phyloP scores from a whole-genome alignment of 495 filamentous ascomycete genomes.

The Xylaria bambusicola region DNA sequence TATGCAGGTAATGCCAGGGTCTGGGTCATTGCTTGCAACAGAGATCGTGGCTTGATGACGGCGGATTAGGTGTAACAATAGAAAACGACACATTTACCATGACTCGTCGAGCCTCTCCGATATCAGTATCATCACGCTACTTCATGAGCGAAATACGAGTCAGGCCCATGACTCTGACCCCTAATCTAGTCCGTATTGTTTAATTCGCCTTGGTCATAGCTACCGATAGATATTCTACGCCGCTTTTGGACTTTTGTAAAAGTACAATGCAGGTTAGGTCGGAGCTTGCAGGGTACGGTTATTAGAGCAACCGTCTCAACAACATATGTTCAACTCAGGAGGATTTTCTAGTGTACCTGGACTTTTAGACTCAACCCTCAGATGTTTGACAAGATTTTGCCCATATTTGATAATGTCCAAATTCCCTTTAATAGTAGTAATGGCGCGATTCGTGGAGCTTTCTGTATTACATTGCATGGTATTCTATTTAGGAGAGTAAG shows the following conservation, averaged over 20 bases:
- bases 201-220: background rate
- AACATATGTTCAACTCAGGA: conserved; percentile 1
- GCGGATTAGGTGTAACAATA: conserved; percentile 1
- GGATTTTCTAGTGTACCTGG: background rate
- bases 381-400: background rate
- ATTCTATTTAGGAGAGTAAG: background rate
- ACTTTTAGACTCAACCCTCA: background rate
- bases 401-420: background rate
- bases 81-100: background rate
- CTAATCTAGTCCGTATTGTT: background rate
- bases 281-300: conserved; percentile 11
- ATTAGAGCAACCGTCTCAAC: background rate
- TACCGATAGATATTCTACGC: conserved; percentile 6
- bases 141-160: background rate
- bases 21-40: background rate
- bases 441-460: background rate
- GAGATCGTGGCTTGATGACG: conserved; percentile 13
- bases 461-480: background rate
- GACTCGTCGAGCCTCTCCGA: background rate
- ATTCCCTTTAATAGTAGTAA: background rate
- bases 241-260: conserved; percentile 19
- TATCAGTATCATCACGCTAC: background rate
- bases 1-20: conserved; percentile 12
- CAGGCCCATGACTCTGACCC: conserved; percentile 2
- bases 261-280: conserved; percentile 15